Evolutionary conservation across 2,329 filamentous ascomycete genomes (phyloP).

Genomic region (Aureobasidium sp.): DNA sequence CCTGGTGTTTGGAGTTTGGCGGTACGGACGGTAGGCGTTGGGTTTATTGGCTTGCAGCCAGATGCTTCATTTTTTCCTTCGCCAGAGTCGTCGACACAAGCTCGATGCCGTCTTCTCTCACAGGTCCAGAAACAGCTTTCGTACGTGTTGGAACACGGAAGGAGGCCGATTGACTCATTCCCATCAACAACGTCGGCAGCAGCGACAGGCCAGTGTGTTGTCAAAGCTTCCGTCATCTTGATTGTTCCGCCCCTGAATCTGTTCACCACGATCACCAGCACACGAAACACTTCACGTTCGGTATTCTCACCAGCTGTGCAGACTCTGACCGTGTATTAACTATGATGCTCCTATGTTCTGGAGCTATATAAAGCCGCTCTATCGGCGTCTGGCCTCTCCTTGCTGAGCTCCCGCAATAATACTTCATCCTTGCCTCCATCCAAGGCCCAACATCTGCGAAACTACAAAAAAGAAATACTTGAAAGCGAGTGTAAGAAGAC

Average conservation of each 20-base stretch:
- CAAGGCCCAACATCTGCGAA: background rate
- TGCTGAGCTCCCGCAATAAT: background rate
- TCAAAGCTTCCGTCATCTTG: constrained; percentile 3
- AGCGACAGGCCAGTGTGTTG: background rate
- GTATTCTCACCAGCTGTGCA: background rate
- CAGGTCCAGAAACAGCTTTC: too few relatives aligned
- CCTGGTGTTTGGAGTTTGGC: background rate
- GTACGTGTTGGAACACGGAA: background rate
- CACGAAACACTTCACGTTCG: background rate
- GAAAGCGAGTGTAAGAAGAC: constrained; percentile 1
- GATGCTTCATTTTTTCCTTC: background rate
- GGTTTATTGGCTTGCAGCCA: background rate
- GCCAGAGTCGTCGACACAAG: background rate
- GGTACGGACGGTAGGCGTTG: background rate
- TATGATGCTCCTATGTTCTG: background rate
- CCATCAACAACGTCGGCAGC: background rate
- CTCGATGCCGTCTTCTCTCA: background rate
- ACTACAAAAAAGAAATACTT: background rate
- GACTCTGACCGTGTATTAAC: background rate
- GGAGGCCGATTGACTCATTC: background rate
- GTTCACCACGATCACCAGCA: background rate
- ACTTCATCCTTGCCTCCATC: background rate
- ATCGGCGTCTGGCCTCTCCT: background rate
- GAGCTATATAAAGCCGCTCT: background rate
- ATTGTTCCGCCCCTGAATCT: background rate